phyloP scores from a whole-genome alignment of 75 land plant species.

The Ceratopteris richardii region DNA sequence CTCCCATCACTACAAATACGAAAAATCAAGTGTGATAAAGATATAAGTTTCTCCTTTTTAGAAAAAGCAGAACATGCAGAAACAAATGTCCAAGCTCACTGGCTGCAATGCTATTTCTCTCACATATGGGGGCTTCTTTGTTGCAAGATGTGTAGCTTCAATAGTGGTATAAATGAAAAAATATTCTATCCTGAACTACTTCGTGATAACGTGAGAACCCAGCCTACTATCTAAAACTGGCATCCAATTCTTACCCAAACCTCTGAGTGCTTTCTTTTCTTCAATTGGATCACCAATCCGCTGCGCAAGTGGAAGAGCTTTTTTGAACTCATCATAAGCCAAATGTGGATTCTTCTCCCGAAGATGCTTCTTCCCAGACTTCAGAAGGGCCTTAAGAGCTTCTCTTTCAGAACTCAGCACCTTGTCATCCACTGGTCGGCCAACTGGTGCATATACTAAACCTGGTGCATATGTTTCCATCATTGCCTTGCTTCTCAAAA shows the following conservation, averaged over 20 bases:
- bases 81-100: no score
- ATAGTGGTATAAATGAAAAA: no score
- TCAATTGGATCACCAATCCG: conserved; percentile 49
- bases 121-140: no score
- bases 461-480: conserved; percentile 94
- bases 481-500: conserved; percentile 73
- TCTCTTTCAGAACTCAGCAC: conserved; percentile 44
- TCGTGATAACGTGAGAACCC: no score
- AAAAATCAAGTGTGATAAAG: no score
- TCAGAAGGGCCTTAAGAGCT: conserved; percentile 35
- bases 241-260: conserved; percentile 53
- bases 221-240: no score
- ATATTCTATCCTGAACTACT: no score
- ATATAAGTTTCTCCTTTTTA: no score
- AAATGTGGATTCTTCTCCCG: conserved; percentile 50
- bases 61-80: no score
- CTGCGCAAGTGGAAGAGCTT: conserved; percentile 51
- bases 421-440: conserved; percentile 39
- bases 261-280: conserved; percentile 80
- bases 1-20: no score
- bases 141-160: no score
- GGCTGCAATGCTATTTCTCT: no score
- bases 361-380: conserved; percentile 49
- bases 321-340: conserved; percentile 60
- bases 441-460: conserved; percentile 89